Evolutionary conservation across 371 early-diverging fungal genomes (phyloP), one percentile per base, ranked within the genome.

Genomic region (Rhizomucor pusillus): DNA sequence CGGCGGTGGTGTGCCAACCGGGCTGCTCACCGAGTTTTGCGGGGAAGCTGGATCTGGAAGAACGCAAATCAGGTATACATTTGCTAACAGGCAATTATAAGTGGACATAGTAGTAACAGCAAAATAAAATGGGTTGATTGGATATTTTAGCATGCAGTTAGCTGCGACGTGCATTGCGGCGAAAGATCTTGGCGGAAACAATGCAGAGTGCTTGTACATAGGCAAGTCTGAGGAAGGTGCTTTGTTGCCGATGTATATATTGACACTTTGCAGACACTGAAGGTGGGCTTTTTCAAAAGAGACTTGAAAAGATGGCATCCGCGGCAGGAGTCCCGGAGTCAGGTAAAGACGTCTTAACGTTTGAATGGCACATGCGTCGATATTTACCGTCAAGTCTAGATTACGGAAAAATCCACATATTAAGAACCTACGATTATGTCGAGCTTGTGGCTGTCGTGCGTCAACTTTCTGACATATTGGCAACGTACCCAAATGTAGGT

Each of bases 21-120:
- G 50, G 6, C 45, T 43, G 10, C 73, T 89, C 1, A 80, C 82
- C 4, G 89, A 89, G 53, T 56, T 87, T 24, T 83, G 82, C 57
- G 89, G 88, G 7, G 75, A 79, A 34, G 80, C 86, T 1, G 86
- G 85, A 1, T 55, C 82, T 18, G 89, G 89, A 0, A 89, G 87
- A 56, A 85, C 87, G 11, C 86, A 87, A 54, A 39, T 86, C 16
- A 79, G 85, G 88, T 85, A 69, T 37, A 56, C 29, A 39, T 29
- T 29, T 29, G 18, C 10, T 56, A 86, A 86, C 23, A 84, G 85
- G 71, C 87, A 87, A 54, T 59, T 85, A 14, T n/a, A n/a, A n/a
- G n/a, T n/a, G n/a, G n/a, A n/a, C n/a, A n/a, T n/a, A n/a, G n/a
- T n/a, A n/a, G n/a, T n/a, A n/a, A n/a, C n/a, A n/a, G n/a, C n/a